A percentile compares a stretch with the other conserved stretches of the same genome.
Evolutionary conservation across 371 early-diverging fungal species (phyloP).

Genomic region (Parasitella parasitica): DNA sequence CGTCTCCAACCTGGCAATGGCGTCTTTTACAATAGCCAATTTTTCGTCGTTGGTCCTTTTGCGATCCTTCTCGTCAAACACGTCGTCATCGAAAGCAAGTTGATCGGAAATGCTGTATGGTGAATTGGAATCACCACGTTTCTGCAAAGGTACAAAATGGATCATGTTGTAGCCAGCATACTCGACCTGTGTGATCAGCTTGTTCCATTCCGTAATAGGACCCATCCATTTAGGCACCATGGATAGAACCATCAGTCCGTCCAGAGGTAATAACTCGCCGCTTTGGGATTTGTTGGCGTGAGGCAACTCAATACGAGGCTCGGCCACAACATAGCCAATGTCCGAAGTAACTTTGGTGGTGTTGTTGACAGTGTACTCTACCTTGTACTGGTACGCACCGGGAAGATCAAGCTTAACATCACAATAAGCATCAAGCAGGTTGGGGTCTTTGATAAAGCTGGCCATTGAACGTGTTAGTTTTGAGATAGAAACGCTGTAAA

Average conservation of each 20-base stretch:
- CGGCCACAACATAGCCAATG: conserved; percentile 81
- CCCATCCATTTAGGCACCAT: conserved; percentile 97
- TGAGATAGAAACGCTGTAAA: not conserved
- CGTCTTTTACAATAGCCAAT: conserved; percentile 50
- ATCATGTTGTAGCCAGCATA: conserved; percentile 93
- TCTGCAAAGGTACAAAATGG: conserved; percentile 93
- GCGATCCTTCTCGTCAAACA: conserved; percentile 63
- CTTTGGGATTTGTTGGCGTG: not conserved
- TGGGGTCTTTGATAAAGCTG: conserved; percentile 38
- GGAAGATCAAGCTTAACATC: conserved; percentile 67
- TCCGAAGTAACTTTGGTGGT: conserved; percentile 18
- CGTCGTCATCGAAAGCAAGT: conserved; percentile 77
- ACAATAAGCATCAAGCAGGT: conserved; percentile 62
- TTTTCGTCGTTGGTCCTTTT: conserved; percentile 57
- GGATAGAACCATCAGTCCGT: conserved; percentile 85
- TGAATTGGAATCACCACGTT: conserved; percentile 88
- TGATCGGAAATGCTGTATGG: conserved; percentile 96
- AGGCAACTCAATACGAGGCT: conserved; percentile 65
- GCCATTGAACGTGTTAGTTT: not conserved
- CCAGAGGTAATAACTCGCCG: conserved; percentile 55
- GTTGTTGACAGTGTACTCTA: conserved; percentile 57
- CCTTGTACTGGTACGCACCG: conserved; percentile 88
- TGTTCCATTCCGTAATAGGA: conserved; percentile 74
- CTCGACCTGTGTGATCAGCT: conserved; percentile 66
- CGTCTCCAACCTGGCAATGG: conserved; percentile 55